Evolutionary conservation across 441 rosid genomes (phyloP), one percentile per base, ranked within the genome.

Genomic region (Erodium trifolium): DNA sequence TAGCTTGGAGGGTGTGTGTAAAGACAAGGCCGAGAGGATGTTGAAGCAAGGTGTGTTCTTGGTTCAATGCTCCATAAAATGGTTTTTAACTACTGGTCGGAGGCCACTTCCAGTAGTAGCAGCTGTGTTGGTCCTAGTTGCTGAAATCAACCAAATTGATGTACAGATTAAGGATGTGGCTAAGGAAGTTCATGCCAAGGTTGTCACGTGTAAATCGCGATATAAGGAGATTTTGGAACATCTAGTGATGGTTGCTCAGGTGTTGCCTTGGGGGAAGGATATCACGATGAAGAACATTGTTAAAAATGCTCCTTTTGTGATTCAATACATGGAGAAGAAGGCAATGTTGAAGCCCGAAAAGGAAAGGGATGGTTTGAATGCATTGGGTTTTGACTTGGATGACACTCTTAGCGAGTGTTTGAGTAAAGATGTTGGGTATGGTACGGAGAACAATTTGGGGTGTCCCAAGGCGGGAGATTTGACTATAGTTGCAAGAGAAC

Each of bases 191-290:
- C 68, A 67, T 23, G 77, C 83, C 29, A 70, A 67, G 0, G 86
- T 82, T 39, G 39, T 53, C 17, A 94, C 94, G 0, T 83, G 84
- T 64, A 83, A 74, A 70, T 11, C 4, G 69, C 70, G 94, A 77
- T 85, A 90, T 70, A 87, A 65, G 75, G 99, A 92, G 84, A 71
- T 92, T 55, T 69, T 80, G 66, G 85, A 79, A 78, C 78, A 73
- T 37, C 88, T 88, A 23, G 97, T 92, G 80, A 75, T 84, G 68
- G 93, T 82, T 47, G 89, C 96, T 0, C 82, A 82, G 65, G 88
- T 76, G 14, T 85, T 94, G 82, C 98, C 97, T 1, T 92, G 97
- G 97, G 96, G 91, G 18, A 83, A 87, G 78, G 89, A 92, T 75
- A 82, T 92, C 10, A 81, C 83, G 0, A 78, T 82, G 68, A 90